Percentiles rank a stretch among this genome's conserved stretches.
Evolutionary conservation across 768 basidiomycete genomes (phyloP).

Genomic region (Boletus vermiculosoides): DNA sequence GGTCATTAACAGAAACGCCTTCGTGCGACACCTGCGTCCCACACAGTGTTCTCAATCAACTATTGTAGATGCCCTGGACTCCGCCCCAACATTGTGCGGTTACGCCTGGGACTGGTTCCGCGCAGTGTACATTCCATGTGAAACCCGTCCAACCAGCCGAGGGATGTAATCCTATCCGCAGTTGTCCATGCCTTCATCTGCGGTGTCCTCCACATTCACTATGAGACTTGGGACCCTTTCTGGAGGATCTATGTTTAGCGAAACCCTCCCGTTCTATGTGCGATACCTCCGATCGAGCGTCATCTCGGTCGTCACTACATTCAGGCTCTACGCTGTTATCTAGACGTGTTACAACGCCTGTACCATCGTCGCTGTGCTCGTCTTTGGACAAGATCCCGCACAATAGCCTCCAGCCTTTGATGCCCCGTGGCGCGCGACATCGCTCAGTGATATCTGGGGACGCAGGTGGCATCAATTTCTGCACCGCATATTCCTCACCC

Average conservation of each 20-base stretch:
- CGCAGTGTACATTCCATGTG: conserved; percentile 26
- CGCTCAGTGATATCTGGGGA: neutral
- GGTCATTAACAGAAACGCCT: conserved; percentile 7
- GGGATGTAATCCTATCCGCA: conserved; percentile 33
- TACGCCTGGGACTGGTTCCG: conserved; percentile 58
- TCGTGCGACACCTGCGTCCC: conserved; percentile 4
- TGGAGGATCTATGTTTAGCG: conserved; percentile 35
- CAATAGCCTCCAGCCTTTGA: neutral
- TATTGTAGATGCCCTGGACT: conserved; percentile 45
- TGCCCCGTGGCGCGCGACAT: neutral
- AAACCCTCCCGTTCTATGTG: conserved; percentile 20
- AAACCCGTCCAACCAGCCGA: conserved; percentile 37
- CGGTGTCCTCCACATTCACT: conserved; percentile 40
- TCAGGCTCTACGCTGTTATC: neutral
- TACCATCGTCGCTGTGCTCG: neutral
- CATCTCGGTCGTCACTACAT: conserved; percentile 32
- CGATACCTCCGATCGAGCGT: conserved; percentile 36
- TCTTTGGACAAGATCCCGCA: neutral
- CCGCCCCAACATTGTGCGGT: conserved; percentile 51
- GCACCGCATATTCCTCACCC: neutral
- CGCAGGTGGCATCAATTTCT: neutral
- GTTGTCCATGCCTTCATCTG: conserved; percentile 38
- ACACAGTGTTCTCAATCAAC: neutral
- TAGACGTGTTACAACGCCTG: neutral
- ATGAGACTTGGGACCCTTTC: conserved; percentile 12